Evolutionary conservation across 2,329 filamentous ascomycete species (phyloP), one percentile per base, ranked within the genome.

Genomic region (Aspergillus pseudoterreus): DNA sequence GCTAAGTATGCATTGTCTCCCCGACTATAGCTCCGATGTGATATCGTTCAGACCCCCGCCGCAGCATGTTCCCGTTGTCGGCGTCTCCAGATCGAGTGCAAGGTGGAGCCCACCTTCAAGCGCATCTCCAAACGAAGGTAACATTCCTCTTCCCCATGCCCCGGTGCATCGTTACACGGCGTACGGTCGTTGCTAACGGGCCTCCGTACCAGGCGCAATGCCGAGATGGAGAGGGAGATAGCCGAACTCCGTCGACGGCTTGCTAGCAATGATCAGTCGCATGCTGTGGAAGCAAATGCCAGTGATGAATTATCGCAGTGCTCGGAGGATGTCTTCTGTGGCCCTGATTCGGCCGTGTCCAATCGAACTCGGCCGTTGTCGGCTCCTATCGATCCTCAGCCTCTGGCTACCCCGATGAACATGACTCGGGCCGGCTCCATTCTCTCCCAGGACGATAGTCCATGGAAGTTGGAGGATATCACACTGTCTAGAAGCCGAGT

Each of bases 81-180:
- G 57, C 82, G 84, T 63, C 78, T 85, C 55, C 75, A 77, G 45
- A 81, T 86, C 45, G 75, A 78, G 58, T 86, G 83, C 71, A 82
- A 82, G 62, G 83, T 86, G 63, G 82, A 85, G 59, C 79, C 81
- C 56, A 82, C 82, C 63, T 86, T 86, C 72, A 85, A 84, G 71
- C 78, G 84, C 53, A 76, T 85, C 33, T 84, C 82, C 46, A 85
- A 86, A 70, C 75, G 83, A 63, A 70, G 69, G 70, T 72, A 58
- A 49, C 39, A 19, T n/a, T 3, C 9, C 17, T 10, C 24, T 6
- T 2, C 4, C n/a, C 15, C 14, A n/a, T 30, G 6, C 12, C 8
- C 1, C 4, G n/a, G 19, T 21, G 2, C 9, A 24, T 8, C 32
- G 14, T 44, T 32, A 22, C 32, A n/a, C 46, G 8, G 33, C 17